Evolutionary conservation across 169 alveolate genomes (phyloP).

Genomic region (Cryptosporidium sp.): DNA sequence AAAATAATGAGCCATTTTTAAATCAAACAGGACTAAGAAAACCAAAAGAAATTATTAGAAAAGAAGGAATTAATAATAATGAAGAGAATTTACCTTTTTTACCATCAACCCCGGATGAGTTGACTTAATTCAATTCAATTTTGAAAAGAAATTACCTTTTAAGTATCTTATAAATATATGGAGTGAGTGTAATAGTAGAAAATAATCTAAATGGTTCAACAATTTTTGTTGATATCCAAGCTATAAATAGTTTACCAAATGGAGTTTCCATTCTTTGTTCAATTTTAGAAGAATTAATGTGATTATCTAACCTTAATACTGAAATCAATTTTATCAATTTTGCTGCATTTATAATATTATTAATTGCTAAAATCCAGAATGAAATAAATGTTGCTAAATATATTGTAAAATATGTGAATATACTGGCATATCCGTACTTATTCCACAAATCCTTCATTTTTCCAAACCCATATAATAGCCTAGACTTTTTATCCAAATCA

Average conservation of each 20-base stretch:
- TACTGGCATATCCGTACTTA: constrained; percentile 40
- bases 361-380: constrained; percentile 11
- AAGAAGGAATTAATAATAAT: constrained; percentile 1
- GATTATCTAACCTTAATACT: constrained; percentile 11
- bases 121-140: background rate
- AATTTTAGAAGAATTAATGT: constrained; percentile 11
- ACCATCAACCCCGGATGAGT: constrained; percentile 51
- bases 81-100: constrained; percentile 58
- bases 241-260: constrained; percentile 32
- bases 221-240: constrained; percentile 63
- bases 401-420: constrained; percentile 23
- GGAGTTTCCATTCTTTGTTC: constrained; percentile 16
- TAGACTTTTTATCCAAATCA: background rate
- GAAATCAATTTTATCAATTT: constrained; percentile 8
- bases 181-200: constrained; percentile 41
- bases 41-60: constrained; percentile 1
- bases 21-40: constrained; percentile 30
- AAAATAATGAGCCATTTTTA: background rate
- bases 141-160: background rate
- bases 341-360: background rate
- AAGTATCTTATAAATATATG: constrained; percentile 23
- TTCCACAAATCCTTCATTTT: background rate
- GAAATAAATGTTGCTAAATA: constrained; percentile 10
- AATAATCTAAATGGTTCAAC: constrained; percentile 64
- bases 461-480: background rate